Evolutionary conservation across 2,329 filamentous ascomycete genomes (phyloP), one percentile per base, ranked within the genome.

Genomic region (Rutstroemia sp.): DNA sequence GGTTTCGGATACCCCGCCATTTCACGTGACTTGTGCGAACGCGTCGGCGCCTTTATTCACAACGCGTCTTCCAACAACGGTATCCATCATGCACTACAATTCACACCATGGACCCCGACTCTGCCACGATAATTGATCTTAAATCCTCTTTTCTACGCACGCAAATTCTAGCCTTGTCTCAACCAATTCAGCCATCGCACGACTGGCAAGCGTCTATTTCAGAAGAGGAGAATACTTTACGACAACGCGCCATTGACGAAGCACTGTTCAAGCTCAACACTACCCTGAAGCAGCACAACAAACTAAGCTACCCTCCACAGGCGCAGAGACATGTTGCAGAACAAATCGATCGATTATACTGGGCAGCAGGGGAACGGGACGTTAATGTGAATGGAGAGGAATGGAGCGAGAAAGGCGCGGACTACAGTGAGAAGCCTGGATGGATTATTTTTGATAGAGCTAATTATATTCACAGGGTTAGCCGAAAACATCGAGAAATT

Each of bases 321-420:
- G 84, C 86, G n/a, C 82, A 79, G 52, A 79, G 86, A 38, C 84
- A 88, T 64, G 79, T 90, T 18, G 85, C 86, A 2, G 85, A 88
- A 73, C 86, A 90, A 72, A 82, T 90, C 44, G 84, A 88, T 70
- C 71, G 72, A 49, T 72, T 87, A 46, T 90, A 89, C 69, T 78
- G 78, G 69, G 72, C 74, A 44, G 72, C 73, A 1, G 77, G 73
- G 5, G 74, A 74, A 45, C 67, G 69, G 18, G 66, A 62, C 0
- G 66, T 66, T 1, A 59, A 62, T 2, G 63, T 56, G 0, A 70
- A 71, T 5, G 71, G 73, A 14, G 72, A 71, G 4, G 74, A 77
- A 41, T 73, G 74, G 39, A 71, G 68, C 46, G 70, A 71, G 51
- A 66, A 64, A 9, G 71, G 69, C 0, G 67, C 59, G 1, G 69